A percentile compares a stretch with the other conserved stretches of the same genome.
Conservation (phyloP, 2,329 filamentous ascomycete genomes). For the Ilyonectria robusta region DNA sequence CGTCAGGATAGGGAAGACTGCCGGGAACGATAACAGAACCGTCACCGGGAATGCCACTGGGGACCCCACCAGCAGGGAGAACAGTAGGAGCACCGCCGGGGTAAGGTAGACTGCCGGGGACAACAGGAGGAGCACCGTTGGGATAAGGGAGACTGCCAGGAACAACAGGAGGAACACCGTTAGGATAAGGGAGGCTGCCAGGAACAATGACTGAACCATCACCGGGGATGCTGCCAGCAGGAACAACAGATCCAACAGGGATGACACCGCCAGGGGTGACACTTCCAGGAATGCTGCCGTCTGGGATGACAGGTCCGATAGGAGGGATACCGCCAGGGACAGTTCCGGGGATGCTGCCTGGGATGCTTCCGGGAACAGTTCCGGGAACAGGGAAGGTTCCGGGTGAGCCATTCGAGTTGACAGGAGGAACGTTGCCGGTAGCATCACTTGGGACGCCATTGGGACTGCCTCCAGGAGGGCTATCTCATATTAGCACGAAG, state of each 20-base stretch:
- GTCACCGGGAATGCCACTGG: slow-evolving; percentile 5
- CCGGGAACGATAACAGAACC: slow-evolving; percentile 13
- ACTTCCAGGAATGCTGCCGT: slow-evolving; percentile 26
- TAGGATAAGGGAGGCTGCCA: slow-evolving; percentile 8
- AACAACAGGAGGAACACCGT: slow-evolving; percentile 5
- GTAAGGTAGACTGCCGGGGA: slow-evolving; percentile 16
- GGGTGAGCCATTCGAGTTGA: slow-evolving; percentile 34
- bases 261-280: slow-evolving; percentile 12
- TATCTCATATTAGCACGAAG: slow-evolving; percentile 30
- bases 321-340: slow-evolving; percentile 34
- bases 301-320: slow-evolving; percentile 4
- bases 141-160: slow-evolving; percentile 1
- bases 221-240: slow-evolving; percentile 26
- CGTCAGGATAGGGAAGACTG: slow-evolving; percentile 16
- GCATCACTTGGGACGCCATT: slow-evolving; percentile 23
- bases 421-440: slow-evolving; percentile 31
- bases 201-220: slow-evolving; percentile 32
- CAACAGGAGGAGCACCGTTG: background rate
- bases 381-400: slow-evolving; percentile 33
- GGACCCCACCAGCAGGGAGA: slow-evolving; percentile 18
- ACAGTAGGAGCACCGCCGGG: slow-evolving; percentile 1
- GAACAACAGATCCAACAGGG: slow-evolving; percentile 15
- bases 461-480: slow-evolving; percentile 31
- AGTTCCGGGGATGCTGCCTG: slow-evolving; percentile 28
- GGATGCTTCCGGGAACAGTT: slow-evolving; percentile 35